Evolutionary conservation across 495 filamentous ascomycete genomes (phyloP), one percentile per base, ranked within the genome.

Genomic region (Rostrohypoxylon terebratum): DNA sequence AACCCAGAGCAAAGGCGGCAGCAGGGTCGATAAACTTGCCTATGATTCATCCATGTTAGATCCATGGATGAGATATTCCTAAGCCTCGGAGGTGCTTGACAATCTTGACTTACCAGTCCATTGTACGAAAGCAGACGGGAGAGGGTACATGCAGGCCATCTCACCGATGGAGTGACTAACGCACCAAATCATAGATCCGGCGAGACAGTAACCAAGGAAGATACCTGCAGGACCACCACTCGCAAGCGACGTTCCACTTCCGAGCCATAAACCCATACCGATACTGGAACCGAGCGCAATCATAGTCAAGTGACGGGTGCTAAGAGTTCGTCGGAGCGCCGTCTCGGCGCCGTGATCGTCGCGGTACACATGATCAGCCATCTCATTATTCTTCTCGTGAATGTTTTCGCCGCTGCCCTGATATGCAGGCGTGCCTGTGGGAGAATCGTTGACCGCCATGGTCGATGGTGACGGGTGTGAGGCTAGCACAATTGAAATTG

Each of bases 1-100:
- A 92, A 34, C 89, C 90, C 72, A 92, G 89, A 47, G 89, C 86
- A 75, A 91, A 91, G 42, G 89, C 89, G 65, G 91, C 78, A 72
- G 88, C 87, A 23, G 86, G 87, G 63, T 91, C 88, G 57, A 89
- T 83, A 48, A 90, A 87, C 53, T 89, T 86, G 3, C 74, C 71
- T 69, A 44, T 1, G 25, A 44, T 34, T 3, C 51, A n/a, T 25
- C n/a, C 16, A 23, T 28, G 36, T 69, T 53, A 69, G 40, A n/a
- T n/a, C n/a, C n/a, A n/a, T n/a, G n/a, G n/a, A 14, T 13, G 6
- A 23, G 1, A 5, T 9, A 25, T 40, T 8, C 0, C 6, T 33
- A 36, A 21, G 14, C 61, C 18, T 1, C 3, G 0, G 4, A 18
- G 44, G 47, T 14, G 13, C 6, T 28, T 28, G 20, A 9, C 4